Base-by-base conservation (phyloP, 2,329 filamentous ascomycete species). In the Fusarium sp. region DNA sequence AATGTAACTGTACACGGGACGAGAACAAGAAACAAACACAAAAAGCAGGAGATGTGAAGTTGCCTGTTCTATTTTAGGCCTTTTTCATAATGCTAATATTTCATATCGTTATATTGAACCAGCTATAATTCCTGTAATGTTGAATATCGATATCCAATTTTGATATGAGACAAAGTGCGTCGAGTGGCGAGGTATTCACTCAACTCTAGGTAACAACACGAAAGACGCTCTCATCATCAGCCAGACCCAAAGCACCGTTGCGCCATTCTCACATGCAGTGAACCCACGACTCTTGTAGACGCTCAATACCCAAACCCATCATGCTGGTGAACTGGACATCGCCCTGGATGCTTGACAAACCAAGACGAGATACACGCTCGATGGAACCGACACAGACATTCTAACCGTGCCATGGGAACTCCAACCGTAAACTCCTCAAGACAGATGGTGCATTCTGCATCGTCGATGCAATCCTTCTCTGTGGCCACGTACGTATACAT, bases 381-480 rank as follows among this genome's bases (percentile, higher is more conserved):
- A 68, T 89, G 87, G 67, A 89, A 89, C 15, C 85, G 80, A 70
- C 87, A 89, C 23, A 89, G 78, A 66, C 87, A 89, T 73, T 89
- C 87, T 43, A 89, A 73, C 38, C 87, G 78, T n/a, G 84, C 86
- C 86, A 89, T 88, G 23, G 80, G 74, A 25, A 83, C 80, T 2
- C 86, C 86, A 0, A 83, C 84, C 55, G 84, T 81, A 58, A 88
- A 88, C 70, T 89, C 86, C 66, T 89, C 87, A 3, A 89, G 77
- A 64, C 87, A 89, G 46, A 89, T 89, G 6, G 85, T 88, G 70
- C 86, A 89, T 73, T 89, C 87, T 4, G 85, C 86, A 54, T 84
- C 83, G 62, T 88, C 84, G n/a, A 87, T 81, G 64, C 85, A 88
- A 71, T 89, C 87, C 75, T 89, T 89, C 68, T 88, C 87, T 9